Evolutionary conservation across 73 alveolate species (phyloP).

Genomic region (Effrenium voratum): DNA sequence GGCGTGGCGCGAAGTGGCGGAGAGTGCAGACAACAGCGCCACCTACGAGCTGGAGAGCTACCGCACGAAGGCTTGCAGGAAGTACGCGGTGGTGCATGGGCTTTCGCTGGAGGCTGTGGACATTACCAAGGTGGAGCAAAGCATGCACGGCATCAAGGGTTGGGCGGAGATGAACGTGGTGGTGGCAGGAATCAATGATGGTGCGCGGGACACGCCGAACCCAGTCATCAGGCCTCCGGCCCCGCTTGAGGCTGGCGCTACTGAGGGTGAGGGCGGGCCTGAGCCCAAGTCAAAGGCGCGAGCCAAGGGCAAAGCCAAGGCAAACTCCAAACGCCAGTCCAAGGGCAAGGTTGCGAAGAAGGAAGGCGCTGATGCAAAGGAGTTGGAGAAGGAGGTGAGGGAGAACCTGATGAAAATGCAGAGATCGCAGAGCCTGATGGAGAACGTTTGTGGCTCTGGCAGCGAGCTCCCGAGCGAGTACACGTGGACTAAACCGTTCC

Average conservation of each 20-base stretch:
- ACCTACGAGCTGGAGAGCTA: not conserved
- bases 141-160: not conserved
- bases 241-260: not conserved
- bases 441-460: not conserved
- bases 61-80: not conserved
- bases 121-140: not conserved
- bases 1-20: conserved; percentile 14
- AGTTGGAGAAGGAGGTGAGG: not conserved
- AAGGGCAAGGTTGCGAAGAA: not conserved
- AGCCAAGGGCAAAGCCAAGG: not conserved
- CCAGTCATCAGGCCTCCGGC: not conserved
- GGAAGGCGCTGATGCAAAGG: not conserved
- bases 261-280: no score
- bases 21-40: not conserved
- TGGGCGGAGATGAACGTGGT: not conserved
- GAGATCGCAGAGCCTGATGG: not conserved
- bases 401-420: not conserved
- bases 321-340: not conserved
- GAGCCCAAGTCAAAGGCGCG: no score
- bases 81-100: not conserved
- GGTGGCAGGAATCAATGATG: not conserved
- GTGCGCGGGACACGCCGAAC: not conserved
- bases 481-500: not conserved
- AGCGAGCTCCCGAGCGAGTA: not conserved
- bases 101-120: not conserved